Conservation (phyloP, 495 filamentous ascomycete genomes). For the Hyaloscypha hepaticicola region DNA sequence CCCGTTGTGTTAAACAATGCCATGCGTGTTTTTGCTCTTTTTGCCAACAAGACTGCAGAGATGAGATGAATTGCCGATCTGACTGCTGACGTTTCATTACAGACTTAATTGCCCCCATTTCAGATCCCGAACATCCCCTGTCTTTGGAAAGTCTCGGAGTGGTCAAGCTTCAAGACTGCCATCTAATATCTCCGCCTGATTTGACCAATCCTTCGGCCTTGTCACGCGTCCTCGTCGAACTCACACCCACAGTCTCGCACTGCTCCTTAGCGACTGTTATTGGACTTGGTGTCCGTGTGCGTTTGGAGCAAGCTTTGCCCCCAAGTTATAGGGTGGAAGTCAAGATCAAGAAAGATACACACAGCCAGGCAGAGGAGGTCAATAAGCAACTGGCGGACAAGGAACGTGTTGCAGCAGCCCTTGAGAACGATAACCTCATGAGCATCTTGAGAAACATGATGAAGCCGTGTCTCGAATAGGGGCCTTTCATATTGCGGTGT, state of each 20-base stretch:
- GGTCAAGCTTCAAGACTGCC: conserved; percentile 89
- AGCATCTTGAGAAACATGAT: conserved; percentile 91
- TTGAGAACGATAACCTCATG: conserved; percentile 91
- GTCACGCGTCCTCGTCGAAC: conserved; percentile 60
- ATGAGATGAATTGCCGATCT: conserved; percentile 31
- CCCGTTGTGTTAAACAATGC: conserved; percentile 6
- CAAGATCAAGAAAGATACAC: conserved; percentile 92
- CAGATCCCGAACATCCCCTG: conserved; percentile 93
- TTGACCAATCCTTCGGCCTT: conserved; percentile 48
- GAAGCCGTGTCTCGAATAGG: conserved; percentile 58
- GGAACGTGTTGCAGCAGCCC: conserved; percentile 88
- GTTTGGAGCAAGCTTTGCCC: conserved; percentile 86
- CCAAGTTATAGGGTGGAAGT: conserved; percentile 93
- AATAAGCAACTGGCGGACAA: conserved; percentile 97
- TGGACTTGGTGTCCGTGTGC: conserved; percentile 86
- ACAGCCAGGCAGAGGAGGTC: conserved; percentile 89
- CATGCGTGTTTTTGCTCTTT: background rate
- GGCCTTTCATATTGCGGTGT: too few species aligned
- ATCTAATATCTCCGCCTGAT: conserved; percentile 60
- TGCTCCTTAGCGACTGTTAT: conserved; percentile 96
- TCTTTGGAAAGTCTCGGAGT: conserved; percentile 90
- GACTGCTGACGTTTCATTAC: conserved; percentile 39
- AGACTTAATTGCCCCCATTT: conserved; percentile 93
- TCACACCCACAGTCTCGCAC: conserved; percentile 97
- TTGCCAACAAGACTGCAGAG: conserved; percentile 3